Evolutionary conservation across 1,284 basidiomycete genomes (phyloP), one percentile per base, ranked within the genome.

Genomic region (Boletus smithii): DNA sequence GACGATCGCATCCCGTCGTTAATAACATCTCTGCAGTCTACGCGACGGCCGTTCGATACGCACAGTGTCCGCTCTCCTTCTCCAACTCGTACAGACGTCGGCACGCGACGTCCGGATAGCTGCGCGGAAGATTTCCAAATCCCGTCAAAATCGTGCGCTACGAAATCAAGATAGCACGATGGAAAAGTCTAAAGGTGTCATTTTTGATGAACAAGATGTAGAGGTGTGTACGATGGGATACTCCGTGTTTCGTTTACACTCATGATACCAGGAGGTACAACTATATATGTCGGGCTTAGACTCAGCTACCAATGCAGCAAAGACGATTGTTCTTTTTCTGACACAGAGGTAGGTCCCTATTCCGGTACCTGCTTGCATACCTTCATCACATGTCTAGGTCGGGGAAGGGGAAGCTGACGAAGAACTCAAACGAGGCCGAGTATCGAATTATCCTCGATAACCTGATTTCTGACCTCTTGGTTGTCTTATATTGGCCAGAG

Each of bases 11-110:
- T 11, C n/a, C 9, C 1, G 1, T 29, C 7, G 18, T 26, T 51
- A 3, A 46, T 33, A 24, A 38, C 18, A 9, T 37, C 18, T 40
- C 2, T 46, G 14, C 44, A 90, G 88, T 27, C 70, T 91, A 20
- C 81, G 89, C 13, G 86, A 91, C 59, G 89, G 88, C 6, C 80
- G 83, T 13, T 85, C 91, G 0, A 97, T 99, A 51, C 84, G 93
- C 50, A 94, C 93, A 2, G 85, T 95, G 18, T 95, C 90, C 3
- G 95, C 95, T 0, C 73, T 99, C 2, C 74, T 99, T 7, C 74
- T 99, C 17, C 95, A 98, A 59, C 83, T 99, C n/a, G 85, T 98
- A 1, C 95, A 99, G 62, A 94, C 94, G 0, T 93, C 89, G 2
- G 83, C 90, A 5, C 87, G 88, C 53, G 89, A 91, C 53, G 81